Base-by-base conservation (phyloP, 306 rosid species). In the Cotoneaster glaucophyllus region DNA sequence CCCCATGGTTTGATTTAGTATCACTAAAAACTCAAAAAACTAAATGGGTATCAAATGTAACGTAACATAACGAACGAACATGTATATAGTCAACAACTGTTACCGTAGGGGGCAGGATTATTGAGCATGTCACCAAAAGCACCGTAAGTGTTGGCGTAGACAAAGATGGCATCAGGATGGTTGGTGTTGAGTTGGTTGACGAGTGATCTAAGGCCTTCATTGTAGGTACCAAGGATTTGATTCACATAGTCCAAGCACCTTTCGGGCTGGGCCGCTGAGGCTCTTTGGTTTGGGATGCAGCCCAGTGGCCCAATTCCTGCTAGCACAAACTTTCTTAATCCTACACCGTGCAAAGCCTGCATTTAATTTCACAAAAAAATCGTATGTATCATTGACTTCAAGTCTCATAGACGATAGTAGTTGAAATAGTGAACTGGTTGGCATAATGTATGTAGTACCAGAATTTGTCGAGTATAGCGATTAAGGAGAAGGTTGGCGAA, bases 291-390 rank as follows among this genome's bases (percentile, higher is more conserved):
- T 2, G 98, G 98, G 22, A 86, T 91, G 86, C 98, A 94, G 11
- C 98, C 98, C 24, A 91, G 66, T 19, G 98, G 96, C 32, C 90
- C 96, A 13, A 90, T 52, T 67, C 97, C 97, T 17, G 84, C 85
- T 15, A 91, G 1, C 74, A 88, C 64, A 52, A 94, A 80, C 91
- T 90, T 93, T 67, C 84, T 86, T 31, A 93, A 53, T 53, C 98
- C 98, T 3, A 86, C 15, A 41, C 83, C 71, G 11, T 81, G 73
- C 15, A 93, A 78, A 8, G 91, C 83, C 87, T 87, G 77, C 82
- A 81, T 15, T 32, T 19, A 54, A 15, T 17, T 54, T 17, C 22
- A 22, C 18, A 1, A 11, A 59, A 22, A 2, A 59, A 11, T 11
- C 25, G 7, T 54, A 4, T 4, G 3, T 41, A 10, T 41, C 44